A percentile compares a stretch with the other conserved stretches of the same genome.
Evolutionary conservation across 139 green algal genomes (phyloP).

Genomic region (Medakamo hakoo): DNA sequence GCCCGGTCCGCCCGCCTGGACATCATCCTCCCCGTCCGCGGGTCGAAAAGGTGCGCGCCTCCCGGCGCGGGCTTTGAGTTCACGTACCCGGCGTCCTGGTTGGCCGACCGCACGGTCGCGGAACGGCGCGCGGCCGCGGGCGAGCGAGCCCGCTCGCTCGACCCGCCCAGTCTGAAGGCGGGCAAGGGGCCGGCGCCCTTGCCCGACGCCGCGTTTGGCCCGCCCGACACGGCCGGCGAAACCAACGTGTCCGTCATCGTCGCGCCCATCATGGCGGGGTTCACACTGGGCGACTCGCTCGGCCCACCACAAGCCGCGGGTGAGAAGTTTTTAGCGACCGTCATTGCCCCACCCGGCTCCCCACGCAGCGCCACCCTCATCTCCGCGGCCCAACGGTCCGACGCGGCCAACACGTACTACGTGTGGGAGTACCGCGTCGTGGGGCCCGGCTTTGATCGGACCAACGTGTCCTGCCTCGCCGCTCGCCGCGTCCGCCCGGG

Average conservation of each 20-base stretch:
- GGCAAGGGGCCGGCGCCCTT: constrained; percentile 7
- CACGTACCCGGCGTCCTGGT: constrained; percentile 42
- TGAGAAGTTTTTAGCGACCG: constrained; percentile 23
- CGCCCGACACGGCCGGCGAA: constrained; percentile 44
- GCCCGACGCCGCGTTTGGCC: constrained; percentile 50
- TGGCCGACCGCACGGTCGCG: constrained; percentile 49
- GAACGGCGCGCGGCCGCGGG: constrained; percentile 27
- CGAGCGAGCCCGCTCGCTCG: constrained; percentile 27
- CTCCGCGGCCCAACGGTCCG: background rate
- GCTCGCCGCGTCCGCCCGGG: constrained; percentile 4
- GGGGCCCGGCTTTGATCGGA: constrained; percentile 25
- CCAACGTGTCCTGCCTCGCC: constrained; percentile 43
- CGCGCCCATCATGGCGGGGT: constrained; percentile 39
- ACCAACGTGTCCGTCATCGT: constrained; percentile 63
- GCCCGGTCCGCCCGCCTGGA: constrained; percentile 27
- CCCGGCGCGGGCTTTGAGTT: constrained; percentile 45
- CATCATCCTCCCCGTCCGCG: constrained; percentile 40
- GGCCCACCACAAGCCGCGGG: constrained; percentile 13
- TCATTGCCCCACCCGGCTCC: constrained; percentile 15
- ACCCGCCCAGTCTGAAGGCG: constrained; percentile 19
- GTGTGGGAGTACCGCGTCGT: constrained; percentile 38
- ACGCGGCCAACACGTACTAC: constrained; percentile 24
- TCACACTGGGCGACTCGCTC: constrained; percentile 25
- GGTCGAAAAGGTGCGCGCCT: constrained; percentile 40
- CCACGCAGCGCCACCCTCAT: constrained; percentile 27